Conservation (phyloP, 2,329 filamentous ascomycete genomes). For the Juglanconis juglandina region DNA sequence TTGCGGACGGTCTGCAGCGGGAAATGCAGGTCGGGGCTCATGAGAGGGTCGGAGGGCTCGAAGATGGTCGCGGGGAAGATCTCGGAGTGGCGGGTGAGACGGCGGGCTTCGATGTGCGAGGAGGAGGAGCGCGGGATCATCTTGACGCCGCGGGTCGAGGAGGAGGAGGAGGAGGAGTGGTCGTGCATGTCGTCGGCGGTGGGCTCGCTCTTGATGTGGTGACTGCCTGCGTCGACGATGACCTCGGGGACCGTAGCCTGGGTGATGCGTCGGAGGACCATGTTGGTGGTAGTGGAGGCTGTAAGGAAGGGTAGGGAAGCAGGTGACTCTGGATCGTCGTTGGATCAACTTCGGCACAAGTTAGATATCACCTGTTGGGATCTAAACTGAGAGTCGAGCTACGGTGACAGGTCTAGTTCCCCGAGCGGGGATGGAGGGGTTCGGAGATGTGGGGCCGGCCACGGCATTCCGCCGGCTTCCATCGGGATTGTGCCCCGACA, state of each 20-base stretch:
- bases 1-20: conserved; percentile 28
- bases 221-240: background rate
- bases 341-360: no score
- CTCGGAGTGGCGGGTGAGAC: conserved; percentile 21
- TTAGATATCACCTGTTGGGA: no score
- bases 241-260: background rate
- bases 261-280: background rate
- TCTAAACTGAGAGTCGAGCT: no score
- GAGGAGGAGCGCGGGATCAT: background rate
- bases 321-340: no score
- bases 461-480: conserved; percentile 5
- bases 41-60: conserved; percentile 22
- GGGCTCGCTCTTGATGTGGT: background rate
- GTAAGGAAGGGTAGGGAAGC: no score
- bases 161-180: background rate
- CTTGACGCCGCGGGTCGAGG: background rate
- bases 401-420: no score
- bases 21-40: conserved; percentile 31
- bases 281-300: background rate
- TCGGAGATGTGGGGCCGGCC: conserved; percentile 7
- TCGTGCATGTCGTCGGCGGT: background rate
- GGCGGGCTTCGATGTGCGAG: background rate
- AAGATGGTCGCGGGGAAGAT: conserved; percentile 28
- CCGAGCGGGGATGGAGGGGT: background rate
- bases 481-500: background rate